Evolutionary conservation across 345 rosid species (phyloP), one percentile per base, ranked within the genome.

Genomic region (Syzygium jambos): DNA sequence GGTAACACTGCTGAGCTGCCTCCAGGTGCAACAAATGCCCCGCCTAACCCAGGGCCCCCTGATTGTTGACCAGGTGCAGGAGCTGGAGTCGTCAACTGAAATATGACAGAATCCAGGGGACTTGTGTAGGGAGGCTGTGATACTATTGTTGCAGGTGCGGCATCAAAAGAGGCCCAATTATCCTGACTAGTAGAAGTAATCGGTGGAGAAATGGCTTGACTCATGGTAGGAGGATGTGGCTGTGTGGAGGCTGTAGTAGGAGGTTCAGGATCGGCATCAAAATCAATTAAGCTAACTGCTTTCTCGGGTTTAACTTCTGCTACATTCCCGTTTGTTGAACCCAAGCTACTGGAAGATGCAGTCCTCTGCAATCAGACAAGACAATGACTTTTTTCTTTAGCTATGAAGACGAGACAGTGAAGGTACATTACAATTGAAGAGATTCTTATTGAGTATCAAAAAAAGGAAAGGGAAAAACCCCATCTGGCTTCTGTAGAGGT

Each of bases 241-340:
- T 90, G 98, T 49, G 91, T 61, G 68, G 88, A 87, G 54, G 94
- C 86, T 14, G 89, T 88, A 84, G 93, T 86, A 30, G 94, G 92
- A 90, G 96, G 95, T 89, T 92, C 95, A 21, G 97, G 94, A 90
- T 94, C 97, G 88, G 97, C 92, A 90, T 94, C 99, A 89, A 98
- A 96, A 94, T 98, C 98, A 91, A 98, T 98, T 89, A 98, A 93
- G 92, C 99, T 98, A 86, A 84, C 87, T 86, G 96, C 85, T 84
- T 59, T 91, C 92, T 92, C 95, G 89, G 88, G 34, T 87, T 96
- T 95, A 89, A 90, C 94, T 93, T 95, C 99, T n/a, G 92, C 88
- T 57, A 92, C 91, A 86, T 94, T 95, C 90, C 92, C 94, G 85
- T 89, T 92, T 85, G 91, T 84, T 83, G 99, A 91, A 38, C 92